phyloP scores from a whole-genome alignment of 2,329 filamentous ascomycete genomes.

The Thermomyces lanuginosus region DNA sequence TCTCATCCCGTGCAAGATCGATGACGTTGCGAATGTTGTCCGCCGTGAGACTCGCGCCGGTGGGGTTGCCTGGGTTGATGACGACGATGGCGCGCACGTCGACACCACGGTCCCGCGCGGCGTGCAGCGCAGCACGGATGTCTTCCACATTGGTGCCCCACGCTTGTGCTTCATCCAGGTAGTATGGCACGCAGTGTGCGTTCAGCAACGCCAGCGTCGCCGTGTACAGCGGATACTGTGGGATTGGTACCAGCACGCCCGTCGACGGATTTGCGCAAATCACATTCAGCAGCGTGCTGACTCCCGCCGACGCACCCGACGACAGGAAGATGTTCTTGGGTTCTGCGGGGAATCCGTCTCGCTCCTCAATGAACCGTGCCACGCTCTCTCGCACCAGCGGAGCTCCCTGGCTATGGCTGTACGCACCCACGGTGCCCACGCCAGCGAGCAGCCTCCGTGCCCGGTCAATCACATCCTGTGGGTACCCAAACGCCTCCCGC shows the following conservation, averaged over 20 bases:
- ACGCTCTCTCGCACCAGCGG: conserved; percentile 76
- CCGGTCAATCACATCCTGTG: conserved; percentile 72
- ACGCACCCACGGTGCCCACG: conserved; percentile 84
- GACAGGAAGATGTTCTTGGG: conserved; percentile 76
- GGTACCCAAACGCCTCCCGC: conserved; percentile 61
- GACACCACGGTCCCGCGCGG: conserved; percentile 59
- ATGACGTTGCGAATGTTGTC: conserved; percentile 72
- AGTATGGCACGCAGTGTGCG: conserved; percentile 79
- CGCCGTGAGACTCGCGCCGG: conserved; percentile 66
- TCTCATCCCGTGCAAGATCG: conserved; percentile 68
- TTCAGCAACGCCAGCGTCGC: conserved; percentile 76
- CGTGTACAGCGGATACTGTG: conserved; percentile 95
- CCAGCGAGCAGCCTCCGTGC: conserved; percentile 66
- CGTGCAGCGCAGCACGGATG: conserved; percentile 56
- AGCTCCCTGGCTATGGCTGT: conserved; percentile 84
- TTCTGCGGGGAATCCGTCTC: conserved; percentile 76
- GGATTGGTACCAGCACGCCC: conserved; percentile 84
- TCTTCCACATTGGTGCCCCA: conserved; percentile 80
- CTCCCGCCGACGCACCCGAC: conserved; percentile 79
- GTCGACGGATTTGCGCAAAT: conserved; percentile 63
- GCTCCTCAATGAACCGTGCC: conserved; percentile 79
- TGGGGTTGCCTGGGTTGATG: conserved; percentile 98
- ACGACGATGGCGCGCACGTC: conserved; percentile 88
- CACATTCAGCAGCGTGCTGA: conserved; percentile 81
- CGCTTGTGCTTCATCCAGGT: conserved; percentile 66